Evolutionary conservation across 1,139 yeast species (phyloP).

Genomic region (Kluyveromyces sp.): DNA sequence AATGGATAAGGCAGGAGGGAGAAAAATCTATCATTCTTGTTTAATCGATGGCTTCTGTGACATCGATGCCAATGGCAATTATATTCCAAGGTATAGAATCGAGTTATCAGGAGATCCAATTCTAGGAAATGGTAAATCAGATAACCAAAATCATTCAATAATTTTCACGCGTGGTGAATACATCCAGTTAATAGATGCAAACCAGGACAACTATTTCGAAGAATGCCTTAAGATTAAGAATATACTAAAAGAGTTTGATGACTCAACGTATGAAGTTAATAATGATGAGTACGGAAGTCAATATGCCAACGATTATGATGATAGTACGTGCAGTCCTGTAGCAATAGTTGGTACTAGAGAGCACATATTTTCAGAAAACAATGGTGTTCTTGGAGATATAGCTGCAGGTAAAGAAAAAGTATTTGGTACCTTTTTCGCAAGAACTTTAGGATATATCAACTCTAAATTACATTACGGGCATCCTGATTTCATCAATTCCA

Average conservation of each 20-base stretch:
- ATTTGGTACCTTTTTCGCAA: constrained; percentile 64
- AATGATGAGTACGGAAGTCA: constrained; percentile 13
- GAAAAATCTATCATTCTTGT: constrained; percentile 57
- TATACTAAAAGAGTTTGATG: constrained; percentile 57
- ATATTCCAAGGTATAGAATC: constrained; percentile 65
- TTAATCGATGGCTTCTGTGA: constrained; percentile 69
- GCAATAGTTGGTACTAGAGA: constrained; percentile 74
- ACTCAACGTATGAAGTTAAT: constrained; percentile 12
- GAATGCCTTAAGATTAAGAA: constrained; percentile 70
- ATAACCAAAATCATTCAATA: constrained; percentile 64
- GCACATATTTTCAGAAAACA: constrained; percentile 65
- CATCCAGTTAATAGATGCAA: constrained; percentile 67
- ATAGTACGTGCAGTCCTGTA: constrained; percentile 37
- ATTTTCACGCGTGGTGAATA: constrained; percentile 72
- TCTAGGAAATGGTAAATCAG: constrained; percentile 72
- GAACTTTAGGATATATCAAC: constrained; percentile 66
- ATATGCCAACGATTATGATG: constrained; percentile 27
- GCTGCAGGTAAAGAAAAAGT: constrained; percentile 77
- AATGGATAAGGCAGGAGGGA: constrained; percentile 49
- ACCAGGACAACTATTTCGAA: constrained; percentile 67
- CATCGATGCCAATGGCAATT: constrained; percentile 55
- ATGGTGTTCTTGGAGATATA: constrained; percentile 69
- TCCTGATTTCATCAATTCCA: constrained; percentile 64
- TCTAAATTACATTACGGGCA: constrained; percentile 72
- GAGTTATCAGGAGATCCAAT: constrained; percentile 70